Conservation (phyloP, 805 yeast species). For the Sugiyamaella lignohabitans region DNA sequence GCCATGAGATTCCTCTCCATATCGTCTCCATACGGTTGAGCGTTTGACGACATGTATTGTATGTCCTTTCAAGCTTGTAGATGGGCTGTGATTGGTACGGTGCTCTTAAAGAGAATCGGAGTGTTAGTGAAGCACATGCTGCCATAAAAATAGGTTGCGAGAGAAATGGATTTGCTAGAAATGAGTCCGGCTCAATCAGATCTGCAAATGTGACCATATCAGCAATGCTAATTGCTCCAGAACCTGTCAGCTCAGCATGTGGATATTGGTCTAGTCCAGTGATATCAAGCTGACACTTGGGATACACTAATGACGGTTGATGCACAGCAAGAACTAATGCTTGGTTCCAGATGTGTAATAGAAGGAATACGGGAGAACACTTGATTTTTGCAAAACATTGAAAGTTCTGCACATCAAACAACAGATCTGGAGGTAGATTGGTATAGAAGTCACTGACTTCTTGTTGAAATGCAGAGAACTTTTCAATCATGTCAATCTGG, state of each 20-base stretch:
- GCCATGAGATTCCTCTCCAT: conserved; percentile 29
- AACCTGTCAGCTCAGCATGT: conserved; percentile 22
- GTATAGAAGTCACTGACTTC: conserved; percentile 24
- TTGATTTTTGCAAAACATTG: conserved; percentile 21
- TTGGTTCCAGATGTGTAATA: conserved; percentile 26
- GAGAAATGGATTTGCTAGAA: conserved; percentile 24
- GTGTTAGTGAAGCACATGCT: conserved; percentile 23
- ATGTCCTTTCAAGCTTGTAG: conserved; percentile 19
- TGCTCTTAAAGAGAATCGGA: conserved; percentile 20
- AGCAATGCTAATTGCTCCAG: conserved; percentile 27
- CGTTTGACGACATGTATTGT: conserved; percentile 22
- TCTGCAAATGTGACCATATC: conserved; percentile 28
- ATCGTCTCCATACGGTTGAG: conserved; percentile 19
- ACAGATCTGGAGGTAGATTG: conserved; percentile 22
- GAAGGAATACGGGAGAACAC: conserved; percentile 24
- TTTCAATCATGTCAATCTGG: conserved; percentile 6
- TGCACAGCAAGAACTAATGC: conserved; percentile 28
- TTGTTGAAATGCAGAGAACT: conserved; percentile 17
- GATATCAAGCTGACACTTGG: conserved; percentile 21
- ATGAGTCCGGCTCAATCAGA: conserved; percentile 23
- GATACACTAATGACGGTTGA: conserved; percentile 25
- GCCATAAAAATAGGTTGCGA: conserved; percentile 28
- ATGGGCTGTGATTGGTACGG: conserved; percentile 15
- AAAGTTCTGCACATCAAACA: conserved; percentile 26
- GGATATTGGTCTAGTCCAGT: conserved; percentile 20